phyloP scores from a whole-genome alignment of 345 rosid genomes.

The Capsella bursapastoris region DNA sequence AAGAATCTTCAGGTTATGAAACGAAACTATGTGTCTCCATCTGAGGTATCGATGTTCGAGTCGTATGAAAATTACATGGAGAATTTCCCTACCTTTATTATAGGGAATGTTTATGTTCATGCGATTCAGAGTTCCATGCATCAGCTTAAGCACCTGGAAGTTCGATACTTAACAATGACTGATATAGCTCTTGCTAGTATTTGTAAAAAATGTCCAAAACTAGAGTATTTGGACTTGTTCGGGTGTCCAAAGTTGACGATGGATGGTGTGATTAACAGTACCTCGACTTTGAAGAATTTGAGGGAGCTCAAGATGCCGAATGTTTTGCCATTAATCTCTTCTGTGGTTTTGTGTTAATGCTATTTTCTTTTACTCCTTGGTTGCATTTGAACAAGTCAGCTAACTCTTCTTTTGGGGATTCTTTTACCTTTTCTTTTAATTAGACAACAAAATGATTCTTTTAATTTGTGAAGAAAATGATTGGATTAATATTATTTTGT shows the following conservation, averaged over 20 bases:
- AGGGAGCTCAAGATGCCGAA: conserved; percentile 59
- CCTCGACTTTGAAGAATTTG: conserved; percentile 50
- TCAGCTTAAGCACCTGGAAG: conserved; percentile 57
- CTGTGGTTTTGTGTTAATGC: not conserved
- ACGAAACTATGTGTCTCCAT: conserved; percentile 61
- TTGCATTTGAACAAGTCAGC: not conserved
- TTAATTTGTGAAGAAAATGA: not conserved
- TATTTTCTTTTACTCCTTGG: not conserved
- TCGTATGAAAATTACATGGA: conserved; percentile 50
- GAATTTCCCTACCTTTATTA: conserved; percentile 51
- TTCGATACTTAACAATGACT: conserved; percentile 59
- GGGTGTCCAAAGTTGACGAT: conserved; percentile 66
- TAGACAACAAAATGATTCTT: not conserved
- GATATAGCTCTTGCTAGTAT: conserved; percentile 52
- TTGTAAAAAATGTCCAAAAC: conserved; percentile 55
- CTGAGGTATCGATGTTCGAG: conserved; percentile 38
- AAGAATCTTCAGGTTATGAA: conserved; percentile 59
- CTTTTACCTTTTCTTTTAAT: not conserved
- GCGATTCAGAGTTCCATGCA: conserved; percentile 58
- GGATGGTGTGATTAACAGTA: conserved; percentile 47
- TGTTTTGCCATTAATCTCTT: not conserved
- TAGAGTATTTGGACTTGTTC: conserved; percentile 61
- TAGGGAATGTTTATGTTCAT: conserved; percentile 62
- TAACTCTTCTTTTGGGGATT: not conserved
- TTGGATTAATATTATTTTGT: not conserved